Evolutionary conservation across 441 rosid species (phyloP).

Genomic region (Isatis lusitanica): DNA sequence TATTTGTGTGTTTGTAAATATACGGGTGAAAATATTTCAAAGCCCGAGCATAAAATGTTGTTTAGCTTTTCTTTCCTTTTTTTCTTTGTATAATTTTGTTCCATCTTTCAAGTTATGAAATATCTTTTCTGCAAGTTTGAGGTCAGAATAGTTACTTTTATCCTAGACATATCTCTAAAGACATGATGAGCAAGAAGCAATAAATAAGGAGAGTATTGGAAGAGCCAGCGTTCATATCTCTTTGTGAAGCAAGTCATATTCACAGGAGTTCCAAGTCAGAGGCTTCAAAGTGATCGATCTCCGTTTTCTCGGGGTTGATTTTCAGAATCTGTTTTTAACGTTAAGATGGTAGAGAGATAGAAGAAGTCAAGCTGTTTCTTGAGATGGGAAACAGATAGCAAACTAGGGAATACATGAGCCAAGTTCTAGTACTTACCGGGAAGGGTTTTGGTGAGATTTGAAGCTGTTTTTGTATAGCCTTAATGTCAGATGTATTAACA

Average conservation of each 20-base stretch:
- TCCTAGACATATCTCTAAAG: neutral
- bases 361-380: neutral
- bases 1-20: slow-evolving; percentile 25
- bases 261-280: slow-evolving; percentile 55
- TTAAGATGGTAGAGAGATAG: neutral
- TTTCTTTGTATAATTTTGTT: slow-evolving; percentile 30
- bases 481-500: slow-evolving; percentile 52
- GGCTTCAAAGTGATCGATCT: slow-evolving; percentile 54
- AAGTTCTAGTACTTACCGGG: slow-evolving; percentile 45
- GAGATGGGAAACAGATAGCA: neutral
- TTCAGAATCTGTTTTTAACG: slow-evolving; percentile 52
- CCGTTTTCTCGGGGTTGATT: slow-evolving; percentile 63
- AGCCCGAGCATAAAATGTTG: slow-evolving; percentile 30
- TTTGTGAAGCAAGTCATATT: slow-evolving; percentile 47
- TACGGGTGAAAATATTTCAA: slow-evolving; percentile 19
- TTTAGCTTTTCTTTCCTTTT: neutral
- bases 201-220: neutral
- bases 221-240: neutral
- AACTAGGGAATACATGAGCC: neutral
- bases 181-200: neutral
- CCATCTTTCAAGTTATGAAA: neutral
- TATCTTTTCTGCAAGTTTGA: neutral
- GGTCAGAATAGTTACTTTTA: neutral
- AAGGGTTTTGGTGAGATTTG: slow-evolving; percentile 68
- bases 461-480: slow-evolving; percentile 68